These are phyloP conservation scores for Epichloe festucae DNA, from an alignment of 2,329 filamentous ascomycete genomes.

Conservation along the genomic window DNA sequence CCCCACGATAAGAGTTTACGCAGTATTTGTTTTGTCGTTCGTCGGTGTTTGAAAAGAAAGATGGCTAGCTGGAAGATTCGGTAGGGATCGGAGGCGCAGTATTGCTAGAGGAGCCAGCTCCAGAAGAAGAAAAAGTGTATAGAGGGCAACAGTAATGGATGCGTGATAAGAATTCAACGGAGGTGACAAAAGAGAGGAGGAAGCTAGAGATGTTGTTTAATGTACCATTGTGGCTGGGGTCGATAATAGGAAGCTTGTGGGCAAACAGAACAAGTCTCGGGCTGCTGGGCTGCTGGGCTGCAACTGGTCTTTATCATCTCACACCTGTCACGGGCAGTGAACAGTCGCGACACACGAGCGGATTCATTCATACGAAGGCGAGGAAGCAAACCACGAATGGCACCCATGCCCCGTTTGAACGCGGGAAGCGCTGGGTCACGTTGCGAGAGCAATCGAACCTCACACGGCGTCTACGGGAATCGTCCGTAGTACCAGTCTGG, in stretches of 20 bases:
- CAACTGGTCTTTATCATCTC: neutral
- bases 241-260: slow-evolving; percentile 1
- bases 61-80: neutral
- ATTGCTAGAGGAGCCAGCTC: neutral
- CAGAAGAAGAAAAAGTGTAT: neutral
- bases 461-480: neutral
- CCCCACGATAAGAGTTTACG: neutral
- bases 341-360: neutral
- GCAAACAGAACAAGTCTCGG: neutral
- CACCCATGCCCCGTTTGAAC: neutral
- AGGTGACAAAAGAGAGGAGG: neutral
- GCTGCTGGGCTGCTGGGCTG: neutral
- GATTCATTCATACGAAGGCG: neutral
- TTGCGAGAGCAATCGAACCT: neutral
- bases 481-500: no score
- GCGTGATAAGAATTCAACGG: neutral
- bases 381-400: slow-evolving; percentile 1
- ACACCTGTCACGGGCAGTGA: neutral
- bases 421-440: neutral
- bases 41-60: neutral
- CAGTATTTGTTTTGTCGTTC: neutral
- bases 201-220: neutral
- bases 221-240: slow-evolving; percentile 1
- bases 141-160: neutral
- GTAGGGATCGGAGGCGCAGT: neutral